Evolutionary conservation across 2,329 filamentous ascomycete species (phyloP), one percentile per base, ranked within the genome.

Genomic region (Ilyonectria robusta): DNA sequence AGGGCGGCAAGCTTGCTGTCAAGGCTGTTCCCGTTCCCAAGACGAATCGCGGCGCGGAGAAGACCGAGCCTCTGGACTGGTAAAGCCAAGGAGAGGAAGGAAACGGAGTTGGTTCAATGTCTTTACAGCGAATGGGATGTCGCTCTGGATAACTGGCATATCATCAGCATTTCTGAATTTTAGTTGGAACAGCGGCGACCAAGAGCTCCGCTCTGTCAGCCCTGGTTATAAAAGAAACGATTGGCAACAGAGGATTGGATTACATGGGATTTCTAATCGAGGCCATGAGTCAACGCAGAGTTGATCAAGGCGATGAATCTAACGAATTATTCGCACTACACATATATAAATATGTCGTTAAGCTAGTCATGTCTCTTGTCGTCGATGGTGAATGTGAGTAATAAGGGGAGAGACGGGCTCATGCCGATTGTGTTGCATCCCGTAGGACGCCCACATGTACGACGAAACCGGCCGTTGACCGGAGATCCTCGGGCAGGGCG

Each of bases 61-160:
- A 94, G 80, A 91, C 87, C 72, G 94, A 97, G 83, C 95, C 95
- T 53, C 84, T 97, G 72, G 94, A 97, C 78, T 98, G 95, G 94
- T 97, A 87, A 82, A 66, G 21, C 6, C 10, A 23, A 15, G 42
- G 48, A n/a, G 35, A 59, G 37, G 37, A 15, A 17, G n/a, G 29
- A 42, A 29, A 31, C 35, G 29, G 57, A 53, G 40, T 57, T 68
- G 60, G 48, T 57, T 61, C 47, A 71, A 66, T 67, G 55, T 66
- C 29, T 74, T 75, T 66, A 74, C 40, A 70, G 73, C 73, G 72
- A 73, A 75, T 61, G 51, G 62, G 62, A 62, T 71, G 65, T 57
- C 70, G 65, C 56, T 65, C 50, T 53, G 64, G 71, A 26, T 62
- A 61, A 69, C 60, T 62, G 61, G 68, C 44, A 75, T 70, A 66